A percentile compares a stretch with the other conserved stretches of the same genome.
phyloP scores from a whole-genome alignment of 2,329 filamentous ascomycete species.

The Lecanicillium sp. region DNA sequence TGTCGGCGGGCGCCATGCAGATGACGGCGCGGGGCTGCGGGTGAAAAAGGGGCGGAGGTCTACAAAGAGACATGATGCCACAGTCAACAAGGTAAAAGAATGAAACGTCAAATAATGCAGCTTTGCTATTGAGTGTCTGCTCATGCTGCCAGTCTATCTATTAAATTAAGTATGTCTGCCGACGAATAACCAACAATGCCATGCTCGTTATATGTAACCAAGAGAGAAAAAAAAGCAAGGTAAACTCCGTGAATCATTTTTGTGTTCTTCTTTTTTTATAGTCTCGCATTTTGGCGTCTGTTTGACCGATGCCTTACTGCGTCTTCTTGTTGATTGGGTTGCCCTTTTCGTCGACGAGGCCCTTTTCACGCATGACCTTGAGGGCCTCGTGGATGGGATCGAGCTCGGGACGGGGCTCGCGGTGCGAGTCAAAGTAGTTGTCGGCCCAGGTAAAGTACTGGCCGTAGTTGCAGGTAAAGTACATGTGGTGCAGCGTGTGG shows the following conservation, averaged over 20 bases:
- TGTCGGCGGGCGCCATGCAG: no score
- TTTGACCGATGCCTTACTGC: conserved; percentile 11
- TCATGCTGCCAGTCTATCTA: background rate
- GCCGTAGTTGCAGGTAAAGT: conserved; percentile 42
- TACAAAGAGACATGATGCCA: no score
- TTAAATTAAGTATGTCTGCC: background rate
- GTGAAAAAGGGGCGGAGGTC: no score
- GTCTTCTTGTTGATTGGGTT: conserved; percentile 28
- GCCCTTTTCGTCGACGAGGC: conserved; percentile 34
- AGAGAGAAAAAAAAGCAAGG: background rate
- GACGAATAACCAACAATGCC: background rate
- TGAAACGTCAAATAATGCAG: no score
- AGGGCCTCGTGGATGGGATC: conserved; percentile 37
- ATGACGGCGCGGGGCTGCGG: no score
- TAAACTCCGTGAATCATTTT: no score
- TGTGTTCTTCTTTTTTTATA: conserved; percentile 1
- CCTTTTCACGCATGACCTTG: conserved; percentile 35
- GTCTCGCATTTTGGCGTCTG: no score
- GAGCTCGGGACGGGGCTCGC: conserved; percentile 32
- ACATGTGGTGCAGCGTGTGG: conserved; percentile 41
- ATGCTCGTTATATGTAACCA: conserved; percentile 3
- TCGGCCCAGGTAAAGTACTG: conserved; percentile 42
- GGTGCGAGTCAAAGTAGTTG: conserved; percentile 35
- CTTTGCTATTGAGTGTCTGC: no score
- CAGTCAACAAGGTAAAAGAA: no score